Conservation (phyloP, 2,329 filamentous ascomycete species). For the Dactylellina drechsleri region DNA sequence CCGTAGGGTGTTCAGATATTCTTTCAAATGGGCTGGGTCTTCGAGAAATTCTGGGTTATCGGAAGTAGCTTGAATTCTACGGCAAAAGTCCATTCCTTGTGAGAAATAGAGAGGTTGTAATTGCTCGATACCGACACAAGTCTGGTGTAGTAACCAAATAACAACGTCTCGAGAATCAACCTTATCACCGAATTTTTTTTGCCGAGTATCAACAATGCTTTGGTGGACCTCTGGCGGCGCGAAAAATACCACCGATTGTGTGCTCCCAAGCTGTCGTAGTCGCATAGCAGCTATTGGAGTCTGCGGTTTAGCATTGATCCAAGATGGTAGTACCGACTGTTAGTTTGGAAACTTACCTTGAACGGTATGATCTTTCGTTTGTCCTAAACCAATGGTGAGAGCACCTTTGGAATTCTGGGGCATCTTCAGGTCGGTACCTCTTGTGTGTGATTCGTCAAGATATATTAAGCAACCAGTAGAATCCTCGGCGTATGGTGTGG, state of each 20-base stretch:
- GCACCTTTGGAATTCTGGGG: conserved; percentile 71
- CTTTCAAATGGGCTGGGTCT: conserved; percentile 60
- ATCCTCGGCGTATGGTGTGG: conserved; percentile 68
- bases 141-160: conserved; percentile 73
- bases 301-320: background rate
- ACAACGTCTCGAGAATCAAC: conserved; percentile 68
- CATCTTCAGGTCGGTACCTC: conserved; percentile 75
- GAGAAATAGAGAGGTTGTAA: conserved; percentile 69
- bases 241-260: conserved; percentile 71
- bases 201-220: conserved; percentile 64
- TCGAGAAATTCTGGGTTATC: conserved; percentile 63
- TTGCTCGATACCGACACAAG: conserved; percentile 70
- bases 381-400: conserved; percentile 72
- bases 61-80: conserved; percentile 66
- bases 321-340: background rate
- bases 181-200: conserved; percentile 10
- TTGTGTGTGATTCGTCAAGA: conserved; percentile 75
- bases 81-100: conserved; percentile 72
- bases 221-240: conserved; percentile 68
- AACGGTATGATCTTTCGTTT: conserved; percentile 75
- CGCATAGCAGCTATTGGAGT: conserved; percentile 65
- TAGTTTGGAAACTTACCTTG: conserved; percentile 67
- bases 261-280: conserved; percentile 74
- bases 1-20: conserved; percentile 64
- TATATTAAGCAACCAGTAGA: conserved; percentile 73